These are phyloP conservation scores for Ophiostoma triangulosporum DNA, from an alignment of 2,329 filamentous ascomycete species.

Conservation along the genomic window DNA sequence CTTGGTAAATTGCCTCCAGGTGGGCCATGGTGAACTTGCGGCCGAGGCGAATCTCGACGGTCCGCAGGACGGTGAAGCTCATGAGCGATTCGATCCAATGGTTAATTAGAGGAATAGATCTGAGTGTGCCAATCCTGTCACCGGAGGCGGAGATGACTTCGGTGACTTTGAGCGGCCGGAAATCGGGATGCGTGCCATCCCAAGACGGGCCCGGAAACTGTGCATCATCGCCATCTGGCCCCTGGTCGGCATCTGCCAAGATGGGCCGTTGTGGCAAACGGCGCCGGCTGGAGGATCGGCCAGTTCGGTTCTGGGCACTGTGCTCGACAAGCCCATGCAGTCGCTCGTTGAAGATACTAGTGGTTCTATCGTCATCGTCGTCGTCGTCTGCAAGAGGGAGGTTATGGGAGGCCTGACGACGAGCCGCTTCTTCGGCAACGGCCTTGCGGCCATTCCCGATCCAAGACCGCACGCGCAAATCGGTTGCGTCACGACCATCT, in stretches of 20 bases:
- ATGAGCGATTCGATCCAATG: constrained; percentile 26
- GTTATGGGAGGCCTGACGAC: neutral
- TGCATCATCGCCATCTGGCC: neutral
- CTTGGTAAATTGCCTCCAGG: constrained; percentile 28
- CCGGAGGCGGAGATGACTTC: neutral
- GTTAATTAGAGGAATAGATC: constrained; percentile 24
- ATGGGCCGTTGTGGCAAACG: neutral
- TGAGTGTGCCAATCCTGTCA: neutral
- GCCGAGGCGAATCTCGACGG: constrained; percentile 28
- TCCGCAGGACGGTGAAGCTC: constrained; percentile 24
- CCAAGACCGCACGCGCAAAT: constrained; percentile 9
- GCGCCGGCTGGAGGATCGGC: neutral
- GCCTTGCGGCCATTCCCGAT: neutral
- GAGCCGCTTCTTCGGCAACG: neutral
- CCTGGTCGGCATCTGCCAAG: neutral
- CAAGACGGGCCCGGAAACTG: neutral
- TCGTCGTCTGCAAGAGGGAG: neutral
- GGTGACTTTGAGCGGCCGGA: neutral
- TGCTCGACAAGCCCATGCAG: neutral
- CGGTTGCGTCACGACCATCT: constrained; percentile 4
- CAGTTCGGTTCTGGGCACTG: neutral
- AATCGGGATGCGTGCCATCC: neutral
- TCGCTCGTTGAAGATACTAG: neutral
- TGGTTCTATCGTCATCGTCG: neutral
- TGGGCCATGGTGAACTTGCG: constrained; percentile 27